Base-by-base conservation (phyloP, 352 stramenopile species). In the Phytophthora tentaculata region DNA sequence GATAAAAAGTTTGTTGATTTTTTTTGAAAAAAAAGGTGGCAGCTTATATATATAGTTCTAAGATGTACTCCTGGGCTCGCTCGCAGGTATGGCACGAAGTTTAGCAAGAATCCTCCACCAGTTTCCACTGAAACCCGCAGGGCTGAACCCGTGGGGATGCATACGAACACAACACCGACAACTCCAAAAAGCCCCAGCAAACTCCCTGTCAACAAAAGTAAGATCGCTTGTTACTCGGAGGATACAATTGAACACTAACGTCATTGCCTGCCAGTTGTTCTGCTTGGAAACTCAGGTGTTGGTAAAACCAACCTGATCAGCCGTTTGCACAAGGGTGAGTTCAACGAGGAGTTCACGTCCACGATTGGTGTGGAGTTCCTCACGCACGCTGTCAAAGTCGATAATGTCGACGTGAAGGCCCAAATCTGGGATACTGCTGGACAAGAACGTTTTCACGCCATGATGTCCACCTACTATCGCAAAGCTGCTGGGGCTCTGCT, bases 361-460 rank as follows among this genome's bases (percentile, higher is more conserved):
- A 96, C 89, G 12, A 88, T 97, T 29, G 88, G 88, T 32, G 88
- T 95, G 37, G 89, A 97, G 62, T 97, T 97, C 56, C 76, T 95
- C n/a, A 95, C 89, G 10, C 88, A 96, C 61, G 61, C 76, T n/a
- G 85, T 92, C 29, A 73, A 83, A 16, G 74, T 95, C 49, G 81
- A 94, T 35, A 78, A 80, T 24, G 60, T 64, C 5, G 85, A 88
- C 20, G 81, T 96, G 24, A 96, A 96, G 67, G 88, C 88, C 0
- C 84, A 96, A 64, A 97, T 97, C 62, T 97, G 89, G 89, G 89
- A 97, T 59, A 97, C 89, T 0, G 89, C 89, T 5, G 89, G 89
- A 1, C 89, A 95, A 29, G 89, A 96, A 64, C 84, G 86, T 26
- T 97, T 94, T 76, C 86, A 93, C 54, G 82, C 86, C 16, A 97